phyloP scores from a whole-genome alignment of 257 asterid species.

The Scutellaria galericulata region DNA sequence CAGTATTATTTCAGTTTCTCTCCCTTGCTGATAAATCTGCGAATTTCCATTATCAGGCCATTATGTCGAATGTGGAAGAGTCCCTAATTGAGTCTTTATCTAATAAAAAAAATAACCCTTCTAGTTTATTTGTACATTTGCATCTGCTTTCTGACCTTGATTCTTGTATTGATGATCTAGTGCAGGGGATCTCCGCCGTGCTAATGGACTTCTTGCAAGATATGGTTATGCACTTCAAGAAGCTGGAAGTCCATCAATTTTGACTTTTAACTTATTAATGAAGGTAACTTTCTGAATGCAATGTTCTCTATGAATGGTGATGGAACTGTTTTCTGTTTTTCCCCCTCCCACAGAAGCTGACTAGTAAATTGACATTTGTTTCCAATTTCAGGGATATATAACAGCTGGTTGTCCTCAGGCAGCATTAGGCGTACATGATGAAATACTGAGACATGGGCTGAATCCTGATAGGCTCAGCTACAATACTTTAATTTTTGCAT shows the following conservation, averaged over 20 bases:
- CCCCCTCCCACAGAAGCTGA: not conserved
- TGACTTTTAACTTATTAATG: slow-evolving; percentile 66
- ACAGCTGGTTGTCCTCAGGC: slow-evolving; percentile 57
- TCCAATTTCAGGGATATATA: slow-evolving; percentile 66
- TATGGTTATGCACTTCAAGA: slow-evolving; percentile 60
- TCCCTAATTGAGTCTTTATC: slow-evolving; percentile 2
- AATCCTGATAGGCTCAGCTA: slow-evolving; percentile 66
- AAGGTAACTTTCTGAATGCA: slow-evolving; percentile 50
- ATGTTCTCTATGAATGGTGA: slow-evolving; percentile 13
- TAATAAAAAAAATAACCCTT: not conserved
- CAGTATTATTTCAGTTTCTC: slow-evolving; percentile 8
- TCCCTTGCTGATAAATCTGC: slow-evolving; percentile 5
- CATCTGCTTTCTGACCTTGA: slow-evolving; percentile 42
- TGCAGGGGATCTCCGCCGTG: slow-evolving; percentile 89
- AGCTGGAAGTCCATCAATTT: slow-evolving; percentile 56
- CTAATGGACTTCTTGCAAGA: slow-evolving; percentile 81
- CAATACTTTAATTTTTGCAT: slow-evolving; percentile 69
- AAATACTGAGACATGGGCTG: slow-evolving; percentile 58
- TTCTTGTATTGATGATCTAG: slow-evolving; percentile 54
- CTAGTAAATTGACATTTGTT: slow-evolving; percentile 21
- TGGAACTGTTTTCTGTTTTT: not conserved
- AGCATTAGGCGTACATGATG: slow-evolving; percentile 59
- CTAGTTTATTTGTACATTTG: slow-evolving; percentile 10
- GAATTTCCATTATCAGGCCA: not conserved
- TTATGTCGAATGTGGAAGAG: not conserved